Base-by-base conservation (phyloP, 305 asterid species). In the Plantago coronopus region DNA sequence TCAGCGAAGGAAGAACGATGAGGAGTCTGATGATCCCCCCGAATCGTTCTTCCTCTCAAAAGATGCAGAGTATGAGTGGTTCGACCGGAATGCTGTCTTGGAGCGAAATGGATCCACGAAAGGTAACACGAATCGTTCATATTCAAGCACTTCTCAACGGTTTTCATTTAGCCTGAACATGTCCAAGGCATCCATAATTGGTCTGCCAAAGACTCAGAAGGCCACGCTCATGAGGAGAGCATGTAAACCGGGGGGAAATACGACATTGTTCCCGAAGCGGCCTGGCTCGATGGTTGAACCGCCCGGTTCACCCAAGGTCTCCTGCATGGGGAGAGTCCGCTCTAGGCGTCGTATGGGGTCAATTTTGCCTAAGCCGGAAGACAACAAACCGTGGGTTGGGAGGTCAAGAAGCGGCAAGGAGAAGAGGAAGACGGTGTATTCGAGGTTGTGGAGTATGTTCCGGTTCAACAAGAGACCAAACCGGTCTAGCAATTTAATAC, bases 301-400 rank as follows among this genome's bases (percentile, higher is more conserved):
- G 23, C 97, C 97, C 57, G 82, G 95, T 2, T 89, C 97, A 0
- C 97, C 97, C 14, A 89, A 87, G 75, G 97, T 89, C n/a, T 89
- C 97, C 0, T 89, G 97, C 22, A 89, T 87, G 69, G 97, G 97
- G 42, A 78, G 97, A 72, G 96, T 89, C 43, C 74, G 95, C 62
- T 89, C 97, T 14, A 89, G 81, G 77, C 85, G 87, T 43, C 79
- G 95, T 37, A 79, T 93, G 54, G 59, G 83, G 62, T 72, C 93
- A 48, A 76, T 64, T 63, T 74, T 93, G 9, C 29, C 68, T 27
- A 70, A 63, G 11, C 81, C 31, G 72, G 68, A 54, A 34, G 80
- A 71, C 7, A 76, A 67, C 17, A 29, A 67, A 7, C 12, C 12
- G 9, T 6, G 8, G 29, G 17, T 38, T 2, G 83, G 73, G 60